Evolutionary conservation across 108 stramenopile species (phyloP), one percentile per base, ranked within the genome.

Genomic region (Skeletonema tropicum): DNA sequence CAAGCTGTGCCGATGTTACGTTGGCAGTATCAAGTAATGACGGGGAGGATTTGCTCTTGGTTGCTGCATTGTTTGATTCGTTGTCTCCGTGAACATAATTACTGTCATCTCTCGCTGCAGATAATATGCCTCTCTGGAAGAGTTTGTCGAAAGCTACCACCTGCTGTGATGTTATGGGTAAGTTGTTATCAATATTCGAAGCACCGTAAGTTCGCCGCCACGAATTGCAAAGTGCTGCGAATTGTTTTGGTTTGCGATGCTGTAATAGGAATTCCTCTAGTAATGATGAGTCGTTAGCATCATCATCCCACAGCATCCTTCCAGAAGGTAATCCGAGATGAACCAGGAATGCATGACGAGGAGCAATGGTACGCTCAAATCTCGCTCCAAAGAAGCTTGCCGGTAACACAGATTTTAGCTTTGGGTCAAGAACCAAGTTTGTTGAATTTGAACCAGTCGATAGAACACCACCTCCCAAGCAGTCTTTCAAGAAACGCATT

Each of bases 331-430:
- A 62, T 25, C 69, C 69, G 8, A 60, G 58, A 68, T 83, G 76
- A 12, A 87, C 80, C 60, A 94, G 70, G 73, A 94, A 94, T 14
- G 93, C 93, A 75, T 94, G 90, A 17, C 89, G 75, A 21, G 93
- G 93, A 65, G 93, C 93, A 45, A 94, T 82, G 1, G 80, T 86
- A 41, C 80, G 67, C 72, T 94, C 93, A 60, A 92, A 70, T 30
- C 90, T 78, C 9, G 89, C 82, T 42, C 93, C 93, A 80, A 85
- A 94, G 77, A 86, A 94, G 42, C 85, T 86, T 0, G 76, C 84
- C 30, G 78, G 89, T 35, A 89, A 81, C 1, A 90, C 75, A 3
- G 57, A 57, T 74, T 76, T 70, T 9, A 83, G 26, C 48, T 68
- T 29, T 31, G 78, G 71, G 35, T 70, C 9, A 8, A 79, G 49